Percentiles rank a stretch among this genome's conserved stretches.
Conservation (phyloP, 1,284 basidiomycete species). For the Coriolopsis trogii region DNA sequence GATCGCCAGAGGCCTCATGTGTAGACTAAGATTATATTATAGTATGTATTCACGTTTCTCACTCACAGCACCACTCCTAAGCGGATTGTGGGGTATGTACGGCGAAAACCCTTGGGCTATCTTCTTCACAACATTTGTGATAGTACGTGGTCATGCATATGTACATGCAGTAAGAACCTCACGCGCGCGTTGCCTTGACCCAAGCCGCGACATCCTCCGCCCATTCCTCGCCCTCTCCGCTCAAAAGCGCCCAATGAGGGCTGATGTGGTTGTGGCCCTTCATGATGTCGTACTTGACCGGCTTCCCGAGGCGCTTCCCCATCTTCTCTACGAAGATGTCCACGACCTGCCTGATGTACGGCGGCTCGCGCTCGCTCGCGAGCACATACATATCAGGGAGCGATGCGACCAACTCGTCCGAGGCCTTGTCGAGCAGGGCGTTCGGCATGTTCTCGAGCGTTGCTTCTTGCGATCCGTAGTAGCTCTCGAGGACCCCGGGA, state of each 20-base stretch:
- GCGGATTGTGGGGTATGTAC: too few relatives aligned
- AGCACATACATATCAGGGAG: conserved; percentile 52
- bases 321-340: conserved; percentile 41
- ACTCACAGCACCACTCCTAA: too few relatives aligned
- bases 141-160: too few relatives aligned
- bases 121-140: too few relatives aligned
- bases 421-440: conserved; percentile 39
- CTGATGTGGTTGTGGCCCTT: conserved; percentile 68
- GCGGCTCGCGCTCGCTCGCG: conserved; percentile 54
- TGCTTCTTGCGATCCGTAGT: conserved; percentile 49
- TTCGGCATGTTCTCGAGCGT: conserved; percentile 44
- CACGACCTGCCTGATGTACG: conserved; percentile 39
- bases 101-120: too few relatives aligned
- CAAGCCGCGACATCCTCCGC: conserved; percentile 52
- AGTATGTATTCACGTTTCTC: too few relatives aligned
- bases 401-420: conserved; percentile 35
- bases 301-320: conserved; percentile 31
- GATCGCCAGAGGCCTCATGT: too few relatives aligned
- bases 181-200: conserved; percentile 29
- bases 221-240: conserved; percentile 65
- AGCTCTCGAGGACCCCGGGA: conserved; percentile 36
- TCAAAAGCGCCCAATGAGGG: conserved; percentile 48
- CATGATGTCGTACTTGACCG: conserved; percentile 41
- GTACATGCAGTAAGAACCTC: too few relatives aligned
- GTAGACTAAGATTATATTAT: too few relatives aligned